Percentiles rank a stretch among this genome's conserved stretches.
These are phyloP conservation scores for Nannizzia gypsea DNA, from an alignment of 2,329 filamentous ascomycete genomes.

Conservation along the genomic window DNA sequence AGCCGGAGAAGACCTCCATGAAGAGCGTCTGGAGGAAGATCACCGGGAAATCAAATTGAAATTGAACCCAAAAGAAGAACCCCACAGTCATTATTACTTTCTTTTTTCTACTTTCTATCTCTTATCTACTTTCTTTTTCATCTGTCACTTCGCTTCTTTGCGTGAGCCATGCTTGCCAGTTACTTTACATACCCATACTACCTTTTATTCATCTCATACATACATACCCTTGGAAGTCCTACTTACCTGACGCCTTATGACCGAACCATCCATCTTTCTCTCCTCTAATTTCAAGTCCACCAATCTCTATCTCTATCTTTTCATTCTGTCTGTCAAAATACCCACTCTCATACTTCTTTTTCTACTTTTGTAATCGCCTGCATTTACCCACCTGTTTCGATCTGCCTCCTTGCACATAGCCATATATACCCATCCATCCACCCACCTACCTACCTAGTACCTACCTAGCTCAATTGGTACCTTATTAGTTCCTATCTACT, in stretches of 20 bases:
- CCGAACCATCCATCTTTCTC: not conserved
- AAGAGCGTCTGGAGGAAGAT: conserved; percentile 37
- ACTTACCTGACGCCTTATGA: not conserved
- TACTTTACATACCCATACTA: not conserved
- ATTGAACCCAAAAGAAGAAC: too few relatives aligned
- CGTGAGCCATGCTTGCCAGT: not conserved
- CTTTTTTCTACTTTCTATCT: not conserved
- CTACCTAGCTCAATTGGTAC: too few relatives aligned
- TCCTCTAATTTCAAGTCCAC: not conserved
- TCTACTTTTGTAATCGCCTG: too few relatives aligned
- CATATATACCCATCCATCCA: too few relatives aligned
- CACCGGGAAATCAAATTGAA: conserved; percentile 18
- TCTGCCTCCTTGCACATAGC: too few relatives aligned
- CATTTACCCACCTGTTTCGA: too few relatives aligned
- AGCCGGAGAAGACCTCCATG: conserved; percentile 30
- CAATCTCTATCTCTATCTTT: not conserved
- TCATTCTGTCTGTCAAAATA: too few relatives aligned
- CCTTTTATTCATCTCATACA: not conserved
- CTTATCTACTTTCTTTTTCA: not conserved
- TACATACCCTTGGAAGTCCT: not conserved
- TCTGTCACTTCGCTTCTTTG: not conserved
- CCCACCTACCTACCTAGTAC: too few relatives aligned
- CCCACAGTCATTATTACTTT: not conserved
- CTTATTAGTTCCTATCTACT: too few relatives aligned
- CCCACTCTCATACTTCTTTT: too few relatives aligned